Evolutionary conservation across 805 yeast genomes (phyloP).

Genomic region (Saturnispora serradocipensis): DNA sequence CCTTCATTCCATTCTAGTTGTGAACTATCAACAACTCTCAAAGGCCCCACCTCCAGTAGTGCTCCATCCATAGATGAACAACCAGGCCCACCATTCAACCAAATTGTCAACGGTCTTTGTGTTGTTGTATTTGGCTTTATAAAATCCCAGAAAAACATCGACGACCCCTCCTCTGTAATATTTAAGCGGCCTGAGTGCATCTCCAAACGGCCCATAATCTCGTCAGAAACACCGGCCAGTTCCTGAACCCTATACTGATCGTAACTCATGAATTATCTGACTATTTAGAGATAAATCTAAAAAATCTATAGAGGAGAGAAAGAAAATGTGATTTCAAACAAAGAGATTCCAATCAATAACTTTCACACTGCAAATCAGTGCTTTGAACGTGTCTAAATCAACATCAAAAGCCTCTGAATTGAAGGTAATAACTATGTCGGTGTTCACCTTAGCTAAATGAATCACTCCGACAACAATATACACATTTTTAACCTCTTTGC

Average conservation of each 20-base stretch:
- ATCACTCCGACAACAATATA: conserved; percentile 2
- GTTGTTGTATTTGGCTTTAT: conserved; percentile 20
- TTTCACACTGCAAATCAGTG: conserved; percentile 1
- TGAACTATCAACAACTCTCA: conserved; percentile 39
- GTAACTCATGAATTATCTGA: not conserved
- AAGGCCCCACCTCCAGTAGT: conserved; percentile 84
- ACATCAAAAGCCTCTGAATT: not conserved
- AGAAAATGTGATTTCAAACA: not conserved
- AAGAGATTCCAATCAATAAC: conserved; percentile 6
- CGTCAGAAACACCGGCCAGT: not conserved
- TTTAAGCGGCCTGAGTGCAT: conserved; percentile 14
- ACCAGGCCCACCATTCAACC: conserved; percentile 99
- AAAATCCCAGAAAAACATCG: conserved; percentile 72
- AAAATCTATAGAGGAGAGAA: not conserved
- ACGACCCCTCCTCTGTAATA: conserved; percentile 6
- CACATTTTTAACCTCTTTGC: not conserved
- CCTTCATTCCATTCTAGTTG: conserved; percentile 53
- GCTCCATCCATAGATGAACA: conserved; percentile 99
- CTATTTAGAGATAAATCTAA: not conserved
- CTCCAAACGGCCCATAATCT: not conserved
- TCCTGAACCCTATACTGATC: not conserved
- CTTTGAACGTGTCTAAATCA: not conserved
- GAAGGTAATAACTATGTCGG: conserved; percentile 1
- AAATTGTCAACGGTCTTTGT: conserved; percentile 49
- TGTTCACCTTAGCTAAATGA: not conserved